Base-by-base conservation (phyloP, 371 early-diverging fungal species). In the Nematocida major region DNA sequence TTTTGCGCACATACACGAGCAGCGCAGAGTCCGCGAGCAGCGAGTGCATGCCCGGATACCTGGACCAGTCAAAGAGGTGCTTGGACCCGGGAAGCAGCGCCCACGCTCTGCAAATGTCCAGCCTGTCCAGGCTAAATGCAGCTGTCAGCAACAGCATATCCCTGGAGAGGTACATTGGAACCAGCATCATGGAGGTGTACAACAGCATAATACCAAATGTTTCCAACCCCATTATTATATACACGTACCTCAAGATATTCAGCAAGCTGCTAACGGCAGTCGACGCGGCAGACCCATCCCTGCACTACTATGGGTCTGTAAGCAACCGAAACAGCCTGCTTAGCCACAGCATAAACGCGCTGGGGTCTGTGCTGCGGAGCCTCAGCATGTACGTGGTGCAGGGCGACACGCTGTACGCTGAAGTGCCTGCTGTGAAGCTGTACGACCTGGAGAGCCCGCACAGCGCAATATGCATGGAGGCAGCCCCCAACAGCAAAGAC, bases 131-230 rank as follows among this genome's bases (percentile, higher is more conserved):
- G 9, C 36, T 57, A 38, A 30, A 26, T 18, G 26, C 26, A 18
- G 13, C 57, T 7, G 15, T 57, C 9, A 57, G 38, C 34, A 57
- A 26, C 57, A 57, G 22, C 13, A 32, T 63, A 15, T 65, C 62
- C 38, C 32, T 73, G 20, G 70, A 73, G 30, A 73, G 53, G 36
- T 73, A 73, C 32, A 47, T 63, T 28, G 59, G 62, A 22, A 40
- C 11, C n/a, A 40, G 36, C 30, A 47, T 73, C 5, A 24, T 73
- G 11, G 76, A 73, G 26, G 62, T 65, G 11, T 73, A 62, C 76
- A 63, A 63, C 51, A 49, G 30, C 9, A 39, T 73, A 4, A 61
- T 73, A 15, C 65, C 51, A 20, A 24, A 34, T 36, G 40, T 54
- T n/a, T 22, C 65, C 5, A 73, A 73, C 34, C 76, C 76, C 24